Evolutionary conservation across 2,329 filamentous ascomycete species (phyloP), one percentile per base, ranked within the genome.

Genomic region (Colletotrichum theobromicola): DNA sequence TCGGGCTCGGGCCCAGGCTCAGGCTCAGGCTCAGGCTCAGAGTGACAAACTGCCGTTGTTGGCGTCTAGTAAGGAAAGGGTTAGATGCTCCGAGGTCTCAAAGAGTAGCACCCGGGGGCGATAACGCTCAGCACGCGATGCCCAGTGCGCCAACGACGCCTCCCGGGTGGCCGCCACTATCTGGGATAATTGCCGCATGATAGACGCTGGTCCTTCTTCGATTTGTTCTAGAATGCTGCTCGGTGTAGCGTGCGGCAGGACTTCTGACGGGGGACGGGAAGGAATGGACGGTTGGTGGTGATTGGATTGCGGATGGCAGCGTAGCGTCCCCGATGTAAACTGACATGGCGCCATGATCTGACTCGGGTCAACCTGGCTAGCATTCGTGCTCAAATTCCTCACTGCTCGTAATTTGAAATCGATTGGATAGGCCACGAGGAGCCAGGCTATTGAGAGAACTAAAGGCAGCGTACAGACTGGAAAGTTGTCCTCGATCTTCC

Each of bases 121-220:
- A 61, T 65, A 62, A 71, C 50, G 61, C 53, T 37, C 37, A 53
- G 67, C 67, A 70, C 50, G 60, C 71, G 46, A 70, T 61, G 18
- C 21, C 32, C 10, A 21, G 35, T 34, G 62, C 28, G 37, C 68
- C 62, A 65, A 24, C n/a, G 28, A 58, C 15, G 53, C 24, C 60
- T 16, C 30, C 35, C 21, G 37, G 37, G 21, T 60, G 18, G 35
- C 30, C 28, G 67, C 50, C 58, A 46, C 66, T 53, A 35, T 64
- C 46, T 61, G 55, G 28, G 63, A 35, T 21, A 71, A 66, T 71
- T 61, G 53, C 50, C 72, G 61, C 67, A 71, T 30, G 18, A 24
- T 28, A 18, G 34, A 12, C 37, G 53, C 34, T 28, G 26, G 30
- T 21, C 42, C 42, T 50, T 50, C 28, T 60, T 53, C 28, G 8